These are phyloP conservation scores for Paxillus involutus DNA, from an alignment of 768 basidiomycete species.

Conservation along the genomic window DNA sequence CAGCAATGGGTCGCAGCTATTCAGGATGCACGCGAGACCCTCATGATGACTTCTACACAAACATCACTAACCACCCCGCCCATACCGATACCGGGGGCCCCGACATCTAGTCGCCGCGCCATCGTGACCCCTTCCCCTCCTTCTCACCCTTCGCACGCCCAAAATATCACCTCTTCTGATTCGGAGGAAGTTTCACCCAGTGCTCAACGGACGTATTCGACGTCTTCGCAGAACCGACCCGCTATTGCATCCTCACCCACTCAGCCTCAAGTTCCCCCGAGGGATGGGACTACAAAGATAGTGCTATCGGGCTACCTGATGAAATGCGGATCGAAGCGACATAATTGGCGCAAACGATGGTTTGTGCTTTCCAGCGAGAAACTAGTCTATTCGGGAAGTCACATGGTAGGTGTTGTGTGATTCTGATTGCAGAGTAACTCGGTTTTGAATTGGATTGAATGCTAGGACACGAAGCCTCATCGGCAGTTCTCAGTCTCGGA, in stretches of 20 bases:
- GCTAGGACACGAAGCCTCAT: conserved; percentile 86
- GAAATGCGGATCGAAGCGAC: conserved; percentile 93
- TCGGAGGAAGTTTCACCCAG: conserved; percentile 69
- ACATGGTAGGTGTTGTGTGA: conserved; percentile 72
- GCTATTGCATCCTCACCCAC: conserved; percentile 44
- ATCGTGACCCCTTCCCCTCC: conserved; percentile 51
- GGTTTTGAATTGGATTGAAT: conserved; percentile 3
- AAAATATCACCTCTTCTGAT: conserved; percentile 71
- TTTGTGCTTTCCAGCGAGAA: conserved; percentile 90
- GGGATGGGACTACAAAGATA: conserved; percentile 66
- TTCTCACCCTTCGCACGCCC: conserved; percentile 38
- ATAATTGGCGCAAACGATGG: conserved; percentile 97
- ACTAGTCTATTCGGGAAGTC: conserved; percentile 85
- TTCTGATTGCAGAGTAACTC: conserved; percentile 7
- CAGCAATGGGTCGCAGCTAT: conserved; percentile 83
- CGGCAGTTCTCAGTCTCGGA: conserved; percentile 81
- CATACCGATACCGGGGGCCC: conserved; percentile 49
- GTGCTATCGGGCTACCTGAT: conserved; percentile 91
- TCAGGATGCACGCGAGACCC: conserved; percentile 67
- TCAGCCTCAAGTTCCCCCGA: conserved; percentile 33
- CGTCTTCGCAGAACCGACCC: conserved; percentile 45
- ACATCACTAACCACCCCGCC: conserved; percentile 49
- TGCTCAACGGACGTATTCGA: conserved; percentile 40
- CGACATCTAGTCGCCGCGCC: conserved; percentile 27
- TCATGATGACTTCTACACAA: conserved; percentile 64